Conservation (phyloP, 176 grass and related monocot genomes). For the Lolium perenne region DNA sequence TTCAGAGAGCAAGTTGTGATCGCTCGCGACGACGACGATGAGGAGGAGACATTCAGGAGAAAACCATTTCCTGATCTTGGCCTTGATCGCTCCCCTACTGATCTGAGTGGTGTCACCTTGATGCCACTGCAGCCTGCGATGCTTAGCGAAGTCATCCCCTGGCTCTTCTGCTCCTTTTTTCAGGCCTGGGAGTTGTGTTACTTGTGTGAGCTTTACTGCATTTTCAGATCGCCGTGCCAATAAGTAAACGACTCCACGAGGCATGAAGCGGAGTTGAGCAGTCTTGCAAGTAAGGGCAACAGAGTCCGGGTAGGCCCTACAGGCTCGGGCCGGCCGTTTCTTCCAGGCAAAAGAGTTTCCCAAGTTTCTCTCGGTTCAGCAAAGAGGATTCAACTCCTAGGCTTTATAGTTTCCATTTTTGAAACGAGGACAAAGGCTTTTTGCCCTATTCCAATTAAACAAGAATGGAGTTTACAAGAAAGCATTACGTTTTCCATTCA, state of each 20-base stretch:
- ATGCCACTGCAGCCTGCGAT: constrained; percentile 8
- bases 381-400: neutral
- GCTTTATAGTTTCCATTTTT: neutral
- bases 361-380: neutral
- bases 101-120: constrained; percentile 25
- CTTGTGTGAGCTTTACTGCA: constrained; percentile 1
- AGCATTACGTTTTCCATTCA: neutral
- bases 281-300: constrained; percentile 50
- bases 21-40: neutral
- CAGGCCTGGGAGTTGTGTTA: neutral
- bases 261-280: constrained; percentile 34
- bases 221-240: constrained; percentile 22
- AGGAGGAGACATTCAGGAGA: neutral
- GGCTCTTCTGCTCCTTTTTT: neutral
- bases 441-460: too few species aligned
- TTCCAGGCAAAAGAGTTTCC: constrained; percentile 22
- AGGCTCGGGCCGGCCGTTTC: neutral
- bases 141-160: constrained; percentile 33
- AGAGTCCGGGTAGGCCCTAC: constrained; percentile 9
- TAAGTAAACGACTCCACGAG: constrained; percentile 39
- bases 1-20: constrained; percentile 31
- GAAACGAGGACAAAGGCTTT: too few species aligned
- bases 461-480: too few species aligned
- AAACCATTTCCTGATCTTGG: constrained; percentile 22
- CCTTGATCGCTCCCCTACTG: neutral